phyloP scores from a whole-genome alignment of 2,329 filamentous ascomycete species.

The Zymoseptoria crescenta region DNA sequence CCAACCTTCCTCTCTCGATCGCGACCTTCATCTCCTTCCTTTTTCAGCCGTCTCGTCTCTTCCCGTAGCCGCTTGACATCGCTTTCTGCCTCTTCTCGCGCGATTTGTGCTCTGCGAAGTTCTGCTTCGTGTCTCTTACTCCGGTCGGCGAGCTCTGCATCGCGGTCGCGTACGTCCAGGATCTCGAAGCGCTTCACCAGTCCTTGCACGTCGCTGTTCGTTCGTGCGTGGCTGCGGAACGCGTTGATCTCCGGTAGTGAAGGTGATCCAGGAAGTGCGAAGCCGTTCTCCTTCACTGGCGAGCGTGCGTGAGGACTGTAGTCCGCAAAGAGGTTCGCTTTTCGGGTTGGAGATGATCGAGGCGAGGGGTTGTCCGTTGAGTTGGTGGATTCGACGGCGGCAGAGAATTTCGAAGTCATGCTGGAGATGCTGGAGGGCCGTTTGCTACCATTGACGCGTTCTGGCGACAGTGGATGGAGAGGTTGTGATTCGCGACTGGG shows the following conservation, averaged over 20 bases:
- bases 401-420: constrained; percentile 27
- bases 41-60: constrained; percentile 49
- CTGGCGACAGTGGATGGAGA: constrained; percentile 54
- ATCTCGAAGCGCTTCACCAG: constrained; percentile 65
- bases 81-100: constrained; percentile 59
- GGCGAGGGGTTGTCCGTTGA: constrained; percentile 16
- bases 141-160: constrained; percentile 33
- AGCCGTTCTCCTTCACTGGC: constrained; percentile 12
- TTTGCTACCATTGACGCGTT: constrained; percentile 49
- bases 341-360: constrained; percentile 29
- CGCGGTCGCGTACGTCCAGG: constrained; percentile 47
- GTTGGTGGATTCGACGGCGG: constrained; percentile 23
- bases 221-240: constrained; percentile 37
- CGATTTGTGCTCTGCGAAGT: constrained; percentile 37
- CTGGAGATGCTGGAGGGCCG: constrained; percentile 31
- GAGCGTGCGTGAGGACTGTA: constrained; percentile 16
- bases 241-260: constrained; percentile 26
- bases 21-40: constrained; percentile 56
- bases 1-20: constrained; percentile 59
- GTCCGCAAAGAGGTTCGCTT: constrained; percentile 25
- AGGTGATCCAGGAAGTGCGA: constrained; percentile 23
- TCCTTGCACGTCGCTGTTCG: constrained; percentile 51
- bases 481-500: constrained; percentile 46
- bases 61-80: constrained; percentile 58
- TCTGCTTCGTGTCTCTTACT: constrained; percentile 38